A percentile compares a stretch with the other conserved stretches of the same genome.
These are phyloP conservation scores for Cladosporium phlei DNA, from an alignment of 2,329 filamentous ascomycete genomes.

Conservation along the genomic window DNA sequence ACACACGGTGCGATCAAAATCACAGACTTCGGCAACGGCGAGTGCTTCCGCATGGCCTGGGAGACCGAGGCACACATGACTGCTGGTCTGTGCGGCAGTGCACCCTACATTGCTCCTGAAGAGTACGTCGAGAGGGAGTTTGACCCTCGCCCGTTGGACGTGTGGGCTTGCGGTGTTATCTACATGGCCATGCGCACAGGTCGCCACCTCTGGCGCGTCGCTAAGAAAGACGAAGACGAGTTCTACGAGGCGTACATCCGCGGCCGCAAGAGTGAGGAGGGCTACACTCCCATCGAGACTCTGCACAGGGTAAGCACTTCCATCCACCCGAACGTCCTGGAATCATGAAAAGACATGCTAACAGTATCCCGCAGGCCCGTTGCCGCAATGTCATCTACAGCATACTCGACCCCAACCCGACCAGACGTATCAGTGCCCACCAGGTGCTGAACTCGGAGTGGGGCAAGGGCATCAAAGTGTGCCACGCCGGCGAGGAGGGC, in stretches of 20 bases:
- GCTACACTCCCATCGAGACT: slow-evolving; percentile 93
- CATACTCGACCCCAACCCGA: slow-evolving; percentile 90
- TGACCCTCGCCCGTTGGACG: slow-evolving; percentile 92
- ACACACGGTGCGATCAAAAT: slow-evolving; percentile 92
- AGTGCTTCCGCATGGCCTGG: slow-evolving; percentile 99
- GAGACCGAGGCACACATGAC: slow-evolving; percentile 98
- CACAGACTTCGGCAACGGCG: slow-evolving; percentile 96
- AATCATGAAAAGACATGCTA: slow-evolving; percentile 3
- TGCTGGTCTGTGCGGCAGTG: slow-evolving; percentile 89
- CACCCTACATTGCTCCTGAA: slow-evolving; percentile 94
- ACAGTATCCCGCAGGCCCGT: slow-evolving; percentile 61
- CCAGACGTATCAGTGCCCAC: slow-evolving; percentile 86
- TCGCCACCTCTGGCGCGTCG: slow-evolving; percentile 92
- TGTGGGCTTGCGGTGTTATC: slow-evolving; percentile 97
- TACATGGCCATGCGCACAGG: slow-evolving; percentile 99
- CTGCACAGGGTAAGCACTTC: slow-evolving; percentile 74
- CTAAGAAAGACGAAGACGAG: slow-evolving; percentile 93
- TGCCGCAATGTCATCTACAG: slow-evolving; percentile 99
- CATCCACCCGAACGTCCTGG: slow-evolving; percentile 1
- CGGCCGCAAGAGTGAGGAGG: slow-evolving; percentile 87
- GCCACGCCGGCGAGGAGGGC: slow-evolving; percentile 93
- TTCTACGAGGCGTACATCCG: slow-evolving; percentile 94
- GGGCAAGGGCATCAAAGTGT: slow-evolving; percentile 95
- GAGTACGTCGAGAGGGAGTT: slow-evolving; percentile 96
- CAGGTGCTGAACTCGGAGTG: slow-evolving; percentile 98